Base-by-base conservation (phyloP, 2,329 filamentous ascomycete species). In the Aspergillus carbonarius region DNA sequence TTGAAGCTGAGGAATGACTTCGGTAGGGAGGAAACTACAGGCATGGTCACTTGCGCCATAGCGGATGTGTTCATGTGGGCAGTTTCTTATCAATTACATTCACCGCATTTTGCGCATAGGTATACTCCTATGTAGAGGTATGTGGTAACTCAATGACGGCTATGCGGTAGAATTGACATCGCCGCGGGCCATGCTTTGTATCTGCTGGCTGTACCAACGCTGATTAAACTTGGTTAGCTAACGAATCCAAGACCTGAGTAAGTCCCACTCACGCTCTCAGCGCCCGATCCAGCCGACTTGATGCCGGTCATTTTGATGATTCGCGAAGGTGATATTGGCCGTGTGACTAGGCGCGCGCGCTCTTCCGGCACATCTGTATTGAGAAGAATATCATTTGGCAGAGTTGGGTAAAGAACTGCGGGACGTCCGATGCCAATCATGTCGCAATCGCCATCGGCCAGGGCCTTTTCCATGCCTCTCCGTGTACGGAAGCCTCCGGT, bases 401-500 rank as follows among this genome's bases (percentile, higher is more conserved):
- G 39, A n/a, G 47, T 37, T 1, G 78, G 76, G 30, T 77, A 63
- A 2, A 79, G 61, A 9, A 75, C 72, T 1, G 77, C 76, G 1
- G 78, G 73, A 52, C 79, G 69, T 1, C 72, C 78, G 5, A 81
- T 66, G 2, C 78, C 79, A 13, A 81, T 72, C 66, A 81, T 60
- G 47, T 82, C 74, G 44, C 78, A 81, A 5, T 72, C 74, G 0
- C 76, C 75, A 2, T 68, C 72, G 5, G 72, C 58, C 10, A 82
- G 59, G 1, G 79, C 80, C 12, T 74, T 72, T 15, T 78, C 77
- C 77, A 83, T 82, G 0, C 75, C 81, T 0, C 64, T 63, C 1
- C 78, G 69, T 0, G 78, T 81, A 0, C 83, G 78, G 66, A 88
- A 86, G 0, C 85, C 85, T 4, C 85, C 85, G 0, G 84, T 87